Evolutionary conservation across 768 basidiomycete genomes (phyloP), one percentile per base, ranked within the genome.

Genomic region (Lactifluus volemus): DNA sequence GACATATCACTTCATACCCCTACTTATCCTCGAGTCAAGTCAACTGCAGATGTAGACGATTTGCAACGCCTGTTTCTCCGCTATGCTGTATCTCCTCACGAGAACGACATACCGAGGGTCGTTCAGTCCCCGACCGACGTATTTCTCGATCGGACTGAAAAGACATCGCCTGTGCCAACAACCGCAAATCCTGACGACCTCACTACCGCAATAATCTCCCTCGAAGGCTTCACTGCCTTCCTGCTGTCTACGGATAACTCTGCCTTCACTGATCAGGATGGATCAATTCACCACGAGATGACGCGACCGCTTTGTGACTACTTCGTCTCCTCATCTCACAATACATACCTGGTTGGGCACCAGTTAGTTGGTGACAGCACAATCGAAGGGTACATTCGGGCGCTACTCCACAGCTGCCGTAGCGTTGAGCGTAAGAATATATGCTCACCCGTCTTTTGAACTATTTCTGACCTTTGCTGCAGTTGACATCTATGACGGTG

Each of bases 401-500:
- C 94, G 1, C 75, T 98, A 44, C 77, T 97, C 45, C 89, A 89
- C 53, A 84, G 91, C 39, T 96, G 94, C 70, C 82, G 95, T n/a
- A 92, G 89, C 58, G 95, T 98, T 32, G 95, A 98, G 73, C 72
- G 95, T 94, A 67, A 65, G 88, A 80, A 3, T 53, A 12, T 53
- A 12, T 39, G 10, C 17, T 53, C 38, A 5, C 25, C 44, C 52
- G 34, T 49, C 38, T 49, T 47, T 47, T 5, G 34, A 29, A 30
- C 41, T 49, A n/a, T 39, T 30, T n/a, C 19, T 50, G 8, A 49
- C 49, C 38, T 54, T 32, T 58, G 44, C 44, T 61, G 7, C 63
- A 98, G 94, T 98, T 68, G 96, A 98, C 67, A 84, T 95, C 47
- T 97, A 86, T 70, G 92, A 97, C 63, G 94, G 95, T 11, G 89